phyloP scores from a whole-genome alignment of 768 basidiomycete species.

The Termitomyces eurrhizus region DNA sequence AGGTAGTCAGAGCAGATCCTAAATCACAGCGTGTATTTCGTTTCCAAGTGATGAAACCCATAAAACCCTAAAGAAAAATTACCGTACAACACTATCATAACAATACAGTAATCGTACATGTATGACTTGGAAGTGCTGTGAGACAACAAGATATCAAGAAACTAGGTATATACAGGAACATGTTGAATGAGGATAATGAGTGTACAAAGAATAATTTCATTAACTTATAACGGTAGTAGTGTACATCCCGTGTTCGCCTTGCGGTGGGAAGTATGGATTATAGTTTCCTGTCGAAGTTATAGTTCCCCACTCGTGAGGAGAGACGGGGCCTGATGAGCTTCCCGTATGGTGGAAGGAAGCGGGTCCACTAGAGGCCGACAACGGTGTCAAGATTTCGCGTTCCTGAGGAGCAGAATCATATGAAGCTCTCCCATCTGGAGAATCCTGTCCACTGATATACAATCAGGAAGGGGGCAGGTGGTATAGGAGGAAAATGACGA shows the following conservation, averaged over 20 bases:
- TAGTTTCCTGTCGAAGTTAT: constrained; percentile 48
- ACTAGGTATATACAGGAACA: constrained; percentile 7
- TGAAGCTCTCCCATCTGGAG: constrained; percentile 41
- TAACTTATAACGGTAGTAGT: constrained; percentile 54
- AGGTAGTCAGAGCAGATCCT: constrained; percentile 33
- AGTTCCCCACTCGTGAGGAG: constrained; percentile 61
- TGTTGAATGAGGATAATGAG: neutral
- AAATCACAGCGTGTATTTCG: constrained; percentile 47
- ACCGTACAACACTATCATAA: constrained; percentile 19
- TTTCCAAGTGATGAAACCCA: constrained; percentile 32
- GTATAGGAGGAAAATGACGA: constrained; percentile 8
- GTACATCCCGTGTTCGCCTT: constrained; percentile 51
- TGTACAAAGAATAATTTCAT: constrained; percentile 18
- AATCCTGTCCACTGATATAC: constrained; percentile 43
- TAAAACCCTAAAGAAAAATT: constrained; percentile 14
- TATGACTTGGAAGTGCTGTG: constrained; percentile 6
- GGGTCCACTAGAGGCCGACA: constrained; percentile 48
- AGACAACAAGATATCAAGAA: constrained; percentile 17
- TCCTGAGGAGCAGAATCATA: constrained; percentile 63
- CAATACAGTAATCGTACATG: constrained; percentile 8
- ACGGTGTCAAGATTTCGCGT: constrained; percentile 55
- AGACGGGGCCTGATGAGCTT: constrained; percentile 39
- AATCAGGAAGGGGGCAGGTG: constrained; percentile 1
- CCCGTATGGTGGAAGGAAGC: constrained; percentile 42
- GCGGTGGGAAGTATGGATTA: constrained; percentile 67